Percentiles rank a stretch among this genome's conserved stretches.
Evolutionary conservation across 805 yeast species (phyloP).

Genomic region (Saccharomycopsis olivae): DNA sequence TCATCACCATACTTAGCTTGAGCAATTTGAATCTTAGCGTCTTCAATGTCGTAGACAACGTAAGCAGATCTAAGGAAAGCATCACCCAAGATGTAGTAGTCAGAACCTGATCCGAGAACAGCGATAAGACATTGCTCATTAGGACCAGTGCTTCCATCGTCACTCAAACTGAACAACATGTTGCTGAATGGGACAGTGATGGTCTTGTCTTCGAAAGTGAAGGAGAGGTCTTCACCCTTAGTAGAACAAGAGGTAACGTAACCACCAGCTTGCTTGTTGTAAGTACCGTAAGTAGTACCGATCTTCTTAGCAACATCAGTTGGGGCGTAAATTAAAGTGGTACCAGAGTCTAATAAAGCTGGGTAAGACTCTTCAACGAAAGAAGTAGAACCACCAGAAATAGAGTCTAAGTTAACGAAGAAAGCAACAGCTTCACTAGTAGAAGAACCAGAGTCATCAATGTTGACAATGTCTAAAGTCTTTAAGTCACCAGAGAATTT

Average conservation of each 20-base stretch:
- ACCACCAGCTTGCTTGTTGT: conserved; percentile 30
- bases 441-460: conserved; percentile 9
- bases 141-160: too few species aligned
- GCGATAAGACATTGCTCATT: conserved; percentile 29
- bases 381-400: conserved; percentile 1
- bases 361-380: conserved; percentile 17
- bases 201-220: conserved; percentile 47
- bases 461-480: conserved; percentile 21
- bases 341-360: conserved; percentile 47
- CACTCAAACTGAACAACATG: conserved; percentile 16
- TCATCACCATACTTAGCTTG: conserved; percentile 24
- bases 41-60: conserved; percentile 43
- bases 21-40: conserved; percentile 33
- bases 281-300: conserved; percentile 22
- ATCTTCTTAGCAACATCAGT: conserved; percentile 22
- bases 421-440: conserved; percentile 42
- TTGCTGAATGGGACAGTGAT: conserved; percentile 38
- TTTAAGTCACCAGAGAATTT: conserved; percentile 35
- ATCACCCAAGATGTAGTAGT: conserved; percentile 37
- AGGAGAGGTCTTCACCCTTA: conserved; percentile 28
- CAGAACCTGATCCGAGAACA: conserved; percentile 21
- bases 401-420: conserved; percentile 24
- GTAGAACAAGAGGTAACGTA: conserved; percentile 38
- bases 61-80: conserved; percentile 41
- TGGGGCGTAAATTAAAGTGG: conserved; percentile 43